These are phyloP conservation scores for Trichaptum fuscoviolaceum DNA, from an alignment of 768 basidiomycete species.

Conservation along the genomic window DNA sequence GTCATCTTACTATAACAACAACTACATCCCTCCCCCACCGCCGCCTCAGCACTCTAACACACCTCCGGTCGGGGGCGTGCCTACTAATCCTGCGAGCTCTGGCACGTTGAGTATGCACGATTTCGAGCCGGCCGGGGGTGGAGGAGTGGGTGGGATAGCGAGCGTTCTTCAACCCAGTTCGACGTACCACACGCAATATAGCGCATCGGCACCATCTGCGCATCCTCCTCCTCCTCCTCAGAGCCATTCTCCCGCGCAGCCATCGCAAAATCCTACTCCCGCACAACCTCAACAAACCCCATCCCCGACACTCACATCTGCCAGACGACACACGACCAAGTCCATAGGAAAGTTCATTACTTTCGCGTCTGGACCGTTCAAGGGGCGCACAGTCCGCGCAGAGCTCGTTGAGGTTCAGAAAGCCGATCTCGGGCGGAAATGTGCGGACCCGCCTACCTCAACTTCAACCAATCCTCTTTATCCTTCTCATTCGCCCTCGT, in stretches of 20 bases:
- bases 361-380: constrained; percentile 56
- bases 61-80: background rate
- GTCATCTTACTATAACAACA: background rate
- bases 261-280: background rate
- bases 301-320: background rate
- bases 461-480: background rate
- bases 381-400: constrained; percentile 50
- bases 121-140: background rate
- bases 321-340: background rate
- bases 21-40: background rate
- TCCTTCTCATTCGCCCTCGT: background rate
- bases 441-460: constrained; percentile 12
- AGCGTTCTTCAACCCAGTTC: background rate
- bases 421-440: constrained; percentile 67
- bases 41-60: background rate
- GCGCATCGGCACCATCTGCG: background rate
- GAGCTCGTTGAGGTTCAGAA: constrained; percentile 57
- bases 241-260: background rate
- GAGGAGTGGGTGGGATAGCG: background rate
- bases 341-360: constrained; percentile 46
- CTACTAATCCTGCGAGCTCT: background rate
- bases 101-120: background rate
- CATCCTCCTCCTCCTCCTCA: background rate
- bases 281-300: background rate
- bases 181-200: background rate